Percentiles rank a stretch among this genome's conserved stretches.
Evolutionary conservation across 495 filamentous ascomycete genomes (phyloP).

Genomic region (Tuber borchii): DNA sequence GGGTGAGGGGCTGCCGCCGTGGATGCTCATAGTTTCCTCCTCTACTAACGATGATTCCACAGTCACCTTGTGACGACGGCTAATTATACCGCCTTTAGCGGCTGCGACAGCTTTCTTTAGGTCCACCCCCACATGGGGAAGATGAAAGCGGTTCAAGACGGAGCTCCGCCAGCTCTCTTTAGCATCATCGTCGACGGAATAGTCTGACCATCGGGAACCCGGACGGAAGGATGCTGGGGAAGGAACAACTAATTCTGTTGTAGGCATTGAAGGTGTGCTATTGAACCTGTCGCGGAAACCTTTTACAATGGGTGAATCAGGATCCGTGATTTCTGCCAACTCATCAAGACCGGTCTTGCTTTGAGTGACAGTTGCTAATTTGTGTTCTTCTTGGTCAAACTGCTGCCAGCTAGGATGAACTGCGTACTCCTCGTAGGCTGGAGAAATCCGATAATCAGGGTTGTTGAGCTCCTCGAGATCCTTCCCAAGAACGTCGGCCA

Average conservation of each 20-base stretch:
- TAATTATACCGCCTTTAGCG: conserved; percentile 18
- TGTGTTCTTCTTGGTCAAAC: background rate
- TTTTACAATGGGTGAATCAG: conserved; percentile 4
- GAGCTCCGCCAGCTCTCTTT: conserved; percentile 22
- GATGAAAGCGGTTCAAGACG: conserved; percentile 25
- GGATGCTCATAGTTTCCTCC: conserved; percentile 11
- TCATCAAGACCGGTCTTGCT: conserved; percentile 17
- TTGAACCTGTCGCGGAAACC: conserved; percentile 9
- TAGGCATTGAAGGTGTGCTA: conserved; percentile 9
- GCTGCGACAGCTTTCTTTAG: conserved; percentile 20
- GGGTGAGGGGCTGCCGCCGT: conserved; percentile 5
- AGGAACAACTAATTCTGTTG: conserved; percentile 7
- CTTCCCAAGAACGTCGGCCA: conserved; percentile 4
- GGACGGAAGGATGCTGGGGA: conserved; percentile 14
- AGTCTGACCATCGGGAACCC: conserved; percentile 28
- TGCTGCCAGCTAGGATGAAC: background rate
- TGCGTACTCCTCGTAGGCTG: background rate
- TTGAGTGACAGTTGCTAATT: conserved; percentile 4
- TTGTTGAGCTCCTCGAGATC: conserved; percentile 1
- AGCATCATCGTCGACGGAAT: conserved; percentile 20
- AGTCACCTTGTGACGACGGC: background rate
- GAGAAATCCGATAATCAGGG: background rate
- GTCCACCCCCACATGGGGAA: conserved; percentile 12
- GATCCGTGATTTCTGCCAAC: conserved; percentile 20
- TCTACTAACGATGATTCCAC: background rate